A percentile compares a stretch with the other conserved stretches of the same genome.
These are phyloP conservation scores for Lyophyllum decastes DNA, from an alignment of 768 basidiomycete genomes.

Conservation along the genomic window DNA sequence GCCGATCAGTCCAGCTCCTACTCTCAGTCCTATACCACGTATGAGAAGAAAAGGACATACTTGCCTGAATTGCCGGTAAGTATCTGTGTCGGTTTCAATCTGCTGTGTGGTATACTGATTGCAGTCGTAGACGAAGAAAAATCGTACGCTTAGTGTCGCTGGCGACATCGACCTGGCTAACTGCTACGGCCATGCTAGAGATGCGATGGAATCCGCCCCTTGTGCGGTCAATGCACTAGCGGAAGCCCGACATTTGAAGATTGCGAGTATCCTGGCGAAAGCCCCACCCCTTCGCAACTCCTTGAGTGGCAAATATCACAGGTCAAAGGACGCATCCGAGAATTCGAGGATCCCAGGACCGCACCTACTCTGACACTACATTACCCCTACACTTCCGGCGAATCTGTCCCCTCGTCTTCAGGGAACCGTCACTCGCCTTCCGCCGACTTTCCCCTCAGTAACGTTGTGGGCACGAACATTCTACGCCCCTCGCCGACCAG, in stretches of 20 bases:
- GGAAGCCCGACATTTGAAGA: conserved; percentile 9
- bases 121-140: conserved; percentile 7
- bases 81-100: no score
- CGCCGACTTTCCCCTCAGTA: neutral
- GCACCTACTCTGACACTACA: conserved; percentile 1
- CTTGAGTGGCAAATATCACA: conserved; percentile 9
- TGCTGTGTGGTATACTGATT: neutral
- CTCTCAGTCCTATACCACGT: neutral
- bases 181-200: conserved; percentile 1
- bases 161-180: neutral
- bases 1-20: neutral
- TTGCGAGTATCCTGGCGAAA: conserved; percentile 14
- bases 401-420: neutral
- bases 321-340: conserved; percentile 4
- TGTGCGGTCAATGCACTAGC: conserved; percentile 7
- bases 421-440: neutral
- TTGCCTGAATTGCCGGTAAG: conserved; percentile 15
- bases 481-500: neutral
- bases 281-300: conserved; percentile 5
- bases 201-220: conserved; percentile 12
- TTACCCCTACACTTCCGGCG: conserved; percentile 4
- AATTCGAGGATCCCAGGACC: neutral
- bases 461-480: neutral
- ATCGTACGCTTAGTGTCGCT: conserved; percentile 4
- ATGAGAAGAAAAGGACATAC: conserved; percentile 11